phyloP scores from a whole-genome alignment of 2,329 filamentous ascomycete species.

The Myriosclerotinia scirpicola region DNA sequence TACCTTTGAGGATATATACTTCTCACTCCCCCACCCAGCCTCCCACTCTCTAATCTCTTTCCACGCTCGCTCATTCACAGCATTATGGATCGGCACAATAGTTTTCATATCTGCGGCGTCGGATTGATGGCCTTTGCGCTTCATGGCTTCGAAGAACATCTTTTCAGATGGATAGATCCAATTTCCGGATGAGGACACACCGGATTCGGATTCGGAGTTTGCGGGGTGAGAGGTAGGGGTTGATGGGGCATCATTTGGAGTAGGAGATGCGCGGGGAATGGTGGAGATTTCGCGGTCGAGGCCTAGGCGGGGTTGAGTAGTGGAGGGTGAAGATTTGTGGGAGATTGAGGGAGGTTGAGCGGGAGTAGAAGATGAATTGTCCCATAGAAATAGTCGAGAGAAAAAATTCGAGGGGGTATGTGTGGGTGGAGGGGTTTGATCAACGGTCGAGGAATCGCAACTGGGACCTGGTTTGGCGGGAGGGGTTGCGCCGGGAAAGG shows the following conservation, averaged over 20 bases:
- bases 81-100: slow-evolving; percentile 96
- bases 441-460: slow-evolving; percentile 41
- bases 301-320: slow-evolving; percentile 57
- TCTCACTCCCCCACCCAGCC: slow-evolving; percentile 60
- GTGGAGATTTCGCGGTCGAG: slow-evolving; percentile 72
- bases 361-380: slow-evolving; percentile 22
- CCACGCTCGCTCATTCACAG: slow-evolving; percentile 97
- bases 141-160: slow-evolving; percentile 98
- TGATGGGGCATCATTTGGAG: slow-evolving; percentile 41
- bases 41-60: slow-evolving; percentile 90
- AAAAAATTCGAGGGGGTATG: slow-evolving; percentile 25
- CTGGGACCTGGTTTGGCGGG: slow-evolving; percentile 40
- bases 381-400: slow-evolving; percentile 27
- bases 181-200: slow-evolving; percentile 70
- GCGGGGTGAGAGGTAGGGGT: slow-evolving; percentile 48
- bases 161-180: slow-evolving; percentile 97
- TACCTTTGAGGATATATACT: slow-evolving; percentile 45
- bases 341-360: slow-evolving; percentile 53
- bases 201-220: slow-evolving; percentile 77
- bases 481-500: slow-evolving; percentile 35
- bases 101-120: slow-evolving; percentile 77
- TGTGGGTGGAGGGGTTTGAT: slow-evolving; percentile 44
- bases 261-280: slow-evolving; percentile 65
- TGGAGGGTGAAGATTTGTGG: slow-evolving; percentile 77
- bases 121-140: slow-evolving; percentile 79